Evolutionary conservation across 768 basidiomycete species (phyloP), one percentile per base, ranked within the genome.

Genomic region (Termitomyces sp.): DNA sequence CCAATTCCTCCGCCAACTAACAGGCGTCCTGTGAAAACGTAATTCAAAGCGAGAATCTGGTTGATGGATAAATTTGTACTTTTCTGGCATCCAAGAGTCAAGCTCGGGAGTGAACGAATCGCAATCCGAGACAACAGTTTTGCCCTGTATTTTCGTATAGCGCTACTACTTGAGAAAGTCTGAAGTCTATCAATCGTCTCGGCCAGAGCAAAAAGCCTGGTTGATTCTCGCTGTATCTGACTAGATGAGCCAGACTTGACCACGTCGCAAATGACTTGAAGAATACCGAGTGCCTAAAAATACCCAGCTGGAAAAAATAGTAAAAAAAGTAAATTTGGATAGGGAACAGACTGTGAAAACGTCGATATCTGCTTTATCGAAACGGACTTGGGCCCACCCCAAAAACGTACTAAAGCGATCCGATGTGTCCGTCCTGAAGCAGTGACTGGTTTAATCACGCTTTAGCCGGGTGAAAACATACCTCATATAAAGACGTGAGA

Each of bases 401-500:
- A 88, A 69, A 66, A 93, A 93, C 0, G 67, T 64, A 10, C 74
- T 67, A 36, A 91, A 80, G 20, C 74, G 74, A 36, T 71, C 60
- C 46, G 70, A 72, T 55, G 82, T 81, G 67, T 91, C 87, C 70
- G 83, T 83, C 72, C 89, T 87, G 68, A 33, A 62, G 33, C n/a
- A 5, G 20, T 38, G 36, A 38, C 35, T 26, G 38, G 35, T 49
- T 47, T 1, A 23, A 16, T 18, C 7, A 20, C 49, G 8, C n/a
- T 20, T 2, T 16, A 40, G 2, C 16, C 28, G 32, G 32, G 26
- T 30, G 13, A 33, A 66, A n/a, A 36, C 83, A 44, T 71, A 89
- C 87, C 95, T 85, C 65, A 84, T 85, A 68, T 91, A 97, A 33
- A 95, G 74, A 41, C 87, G 80, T 3, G 94, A 86, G 6, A 98